Base-by-base conservation (phyloP, 2,329 filamentous ascomycete species). In the Fusarium sp. region DNA sequence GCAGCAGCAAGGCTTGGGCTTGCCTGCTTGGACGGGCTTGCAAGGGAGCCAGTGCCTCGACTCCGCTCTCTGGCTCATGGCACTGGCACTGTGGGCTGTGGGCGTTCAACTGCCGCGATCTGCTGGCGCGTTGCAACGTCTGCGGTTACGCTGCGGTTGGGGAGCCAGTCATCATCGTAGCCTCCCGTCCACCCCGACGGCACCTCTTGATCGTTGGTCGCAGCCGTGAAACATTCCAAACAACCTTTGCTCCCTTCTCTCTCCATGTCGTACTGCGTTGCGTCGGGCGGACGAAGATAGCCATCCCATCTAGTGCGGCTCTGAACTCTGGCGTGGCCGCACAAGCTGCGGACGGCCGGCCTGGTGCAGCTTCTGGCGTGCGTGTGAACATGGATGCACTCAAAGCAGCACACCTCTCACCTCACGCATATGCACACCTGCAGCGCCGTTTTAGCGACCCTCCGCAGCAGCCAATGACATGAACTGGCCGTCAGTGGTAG, bases 381-480 rank as follows among this genome's bases (percentile, higher is more conserved):
- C 16, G 31, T 25, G 33, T 72, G 67, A 56, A 58, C 73, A 77
- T 77, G 74, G 69, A 71, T 75, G 68, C 38, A 63, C 35, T 57
- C 64, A 66, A 56, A 58, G 54, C 35, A 65, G 58, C 62, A 57
- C 70, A 63, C 77, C 74, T 29, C 45, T 52, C 47, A 52, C 47
- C 70, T 69, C 63, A 69, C 66, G 68, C 74, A 77, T 71, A 71
- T 78, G 75, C 74, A 77, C 67, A 77, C 67, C 70, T 79, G 75
- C 77, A 79, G 69, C 74, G 65, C 72, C 75, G 77, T 78, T 75
- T 78, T 78, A 78, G 77, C 75, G 71, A 79, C 74, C 57, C 35
- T 50, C 40, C 36, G 35, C 33, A 60, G 27, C 54, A 60, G 40
- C 77, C 75, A 79, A 78, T 77, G 45, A 78, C 36, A 35, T 64